Evolutionary conservation across 148 eudicot species (phyloP).

Genomic region (Mesembryanthemum crystallinum): DNA sequence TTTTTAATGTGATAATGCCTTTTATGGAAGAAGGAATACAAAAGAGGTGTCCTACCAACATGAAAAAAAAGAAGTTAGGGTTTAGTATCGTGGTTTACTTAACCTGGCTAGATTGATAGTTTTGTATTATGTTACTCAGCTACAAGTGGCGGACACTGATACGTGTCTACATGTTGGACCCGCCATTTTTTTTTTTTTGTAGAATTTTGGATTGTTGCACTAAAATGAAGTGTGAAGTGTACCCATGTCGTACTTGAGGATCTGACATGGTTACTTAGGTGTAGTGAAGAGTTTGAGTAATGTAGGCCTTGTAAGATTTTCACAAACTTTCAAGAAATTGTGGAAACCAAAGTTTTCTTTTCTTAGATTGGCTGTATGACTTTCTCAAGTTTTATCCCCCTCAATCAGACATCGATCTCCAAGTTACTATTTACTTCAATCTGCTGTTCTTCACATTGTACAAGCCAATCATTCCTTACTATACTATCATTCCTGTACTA

Average conservation of each 20-base stretch:
- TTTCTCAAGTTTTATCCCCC: not conserved
- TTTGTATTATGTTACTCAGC: not conserved
- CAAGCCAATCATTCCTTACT: not conserved
- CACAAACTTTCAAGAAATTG: not conserved
- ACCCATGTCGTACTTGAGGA: too few species aligned
- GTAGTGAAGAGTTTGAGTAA: too few species aligned
- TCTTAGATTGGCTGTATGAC: not conserved
- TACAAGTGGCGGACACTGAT: too few species aligned
- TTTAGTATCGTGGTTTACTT: not conserved
- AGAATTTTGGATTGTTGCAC: too few species aligned
- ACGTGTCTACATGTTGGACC: too few species aligned
- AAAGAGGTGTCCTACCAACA: not conserved
- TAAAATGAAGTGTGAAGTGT: too few species aligned
- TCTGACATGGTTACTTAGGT: too few species aligned
- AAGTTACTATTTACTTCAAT: not conserved
- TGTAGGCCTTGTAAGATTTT: too few species aligned
- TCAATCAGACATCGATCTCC: not conserved
- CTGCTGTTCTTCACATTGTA: not conserved
- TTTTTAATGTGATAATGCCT: not conserved
- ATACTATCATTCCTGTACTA: too few species aligned
- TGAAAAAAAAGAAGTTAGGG: not conserved
- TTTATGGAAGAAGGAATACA: not conserved
- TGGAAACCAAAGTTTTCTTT: not conserved
- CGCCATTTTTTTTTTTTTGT: too few species aligned
- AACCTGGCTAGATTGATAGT: not conserved